Evolutionary conservation across 1,284 basidiomycete genomes (phyloP), one percentile per base, ranked within the genome.

Genomic region (Irpex sp.): DNA sequence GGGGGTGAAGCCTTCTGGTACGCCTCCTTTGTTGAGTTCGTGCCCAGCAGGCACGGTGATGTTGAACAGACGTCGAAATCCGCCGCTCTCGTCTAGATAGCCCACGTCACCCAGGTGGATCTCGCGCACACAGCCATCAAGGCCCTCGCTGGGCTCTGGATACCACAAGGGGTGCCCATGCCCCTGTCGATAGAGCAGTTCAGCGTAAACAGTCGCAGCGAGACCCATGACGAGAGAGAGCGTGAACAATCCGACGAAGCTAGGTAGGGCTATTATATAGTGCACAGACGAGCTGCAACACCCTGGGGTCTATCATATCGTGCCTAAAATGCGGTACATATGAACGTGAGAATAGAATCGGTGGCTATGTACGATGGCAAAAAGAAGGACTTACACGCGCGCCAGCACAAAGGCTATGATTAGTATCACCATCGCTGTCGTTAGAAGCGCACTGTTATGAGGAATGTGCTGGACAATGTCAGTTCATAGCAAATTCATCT

Each of bases 1-100:
- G 33, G 56, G 56, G 14, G 21, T 45, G 56, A 39, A 57, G 18
- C 55, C 59, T 1, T 65, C 57, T 0, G 68, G 68, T 0, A 68
- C 64, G 4, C 67, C 67, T 6, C 35, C 16, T 7, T 49, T n/a
- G 42, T 72, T 68, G 16, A 66, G 57, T 0, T 56, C 60, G 49
- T 72, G 60, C n/a, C 68, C 64, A 7, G 23, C 61, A 6, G 59
- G 58, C 21, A 65, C 56, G n/a, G 21, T 57, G 16, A 42, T n/a
- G 21, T 47, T 57, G 56, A 57, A 57, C 14, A 57, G 36, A 10
- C 56, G 56, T n/a, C 18, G 3, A 47, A 57, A 57, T 23, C n/a
- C 33, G n/a, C 56, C 56, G 16, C 19, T 14, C 14, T 37, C 56
- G 21, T 39, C 42, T 6, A 57, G n/a, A 4, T 19, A 39, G 19